Percentiles rank a stretch among this genome's conserved stretches.
phyloP scores from a whole-genome alignment of 345 rosid species.

The Linum trigynum region DNA sequence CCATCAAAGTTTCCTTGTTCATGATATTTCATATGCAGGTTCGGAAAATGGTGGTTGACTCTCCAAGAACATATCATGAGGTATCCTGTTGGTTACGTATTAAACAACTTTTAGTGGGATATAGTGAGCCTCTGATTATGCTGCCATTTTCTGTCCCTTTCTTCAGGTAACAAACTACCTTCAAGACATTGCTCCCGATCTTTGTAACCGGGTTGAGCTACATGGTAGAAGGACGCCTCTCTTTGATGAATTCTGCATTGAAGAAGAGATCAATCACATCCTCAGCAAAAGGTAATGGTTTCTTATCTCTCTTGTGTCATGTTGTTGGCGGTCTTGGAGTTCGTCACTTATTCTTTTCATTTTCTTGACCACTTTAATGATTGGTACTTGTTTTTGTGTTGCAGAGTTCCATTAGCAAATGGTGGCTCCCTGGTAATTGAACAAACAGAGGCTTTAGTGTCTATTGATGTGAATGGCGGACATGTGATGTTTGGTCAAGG shows the following conservation, averaged over 20 bases:
- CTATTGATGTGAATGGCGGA: constrained; percentile 97
- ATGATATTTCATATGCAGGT: constrained; percentile 41
- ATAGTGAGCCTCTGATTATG: neutral
- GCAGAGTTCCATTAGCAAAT: constrained; percentile 74
- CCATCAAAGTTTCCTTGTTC: constrained; percentile 5
- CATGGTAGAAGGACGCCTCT: constrained; percentile 65
- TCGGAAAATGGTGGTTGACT: constrained; percentile 82
- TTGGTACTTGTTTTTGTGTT: constrained; percentile 14
- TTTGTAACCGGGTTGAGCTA: constrained; percentile 78
- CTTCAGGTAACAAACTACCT: constrained; percentile 87
- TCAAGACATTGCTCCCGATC: constrained; percentile 95
- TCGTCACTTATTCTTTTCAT: neutral
- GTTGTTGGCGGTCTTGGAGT: neutral
- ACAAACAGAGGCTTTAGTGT: constrained; percentile 96
- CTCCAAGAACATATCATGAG: constrained; percentile 92
- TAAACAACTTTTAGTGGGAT: constrained; percentile 4
- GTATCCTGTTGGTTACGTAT: constrained; percentile 25
- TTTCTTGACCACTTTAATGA: neutral
- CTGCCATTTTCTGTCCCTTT: constrained; percentile 8
- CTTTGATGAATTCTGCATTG: constrained; percentile 76
- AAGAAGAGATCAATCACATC: constrained; percentile 76
- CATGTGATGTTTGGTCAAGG: constrained; percentile 90
- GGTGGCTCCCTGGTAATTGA: constrained; percentile 97
- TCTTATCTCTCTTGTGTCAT: constrained; percentile 1
- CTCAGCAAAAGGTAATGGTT: constrained; percentile 76